These are phyloP conservation scores for Trichoderma sp. DNA, from an alignment of 2,329 filamentous ascomycete species.

Conservation along the genomic window DNA sequence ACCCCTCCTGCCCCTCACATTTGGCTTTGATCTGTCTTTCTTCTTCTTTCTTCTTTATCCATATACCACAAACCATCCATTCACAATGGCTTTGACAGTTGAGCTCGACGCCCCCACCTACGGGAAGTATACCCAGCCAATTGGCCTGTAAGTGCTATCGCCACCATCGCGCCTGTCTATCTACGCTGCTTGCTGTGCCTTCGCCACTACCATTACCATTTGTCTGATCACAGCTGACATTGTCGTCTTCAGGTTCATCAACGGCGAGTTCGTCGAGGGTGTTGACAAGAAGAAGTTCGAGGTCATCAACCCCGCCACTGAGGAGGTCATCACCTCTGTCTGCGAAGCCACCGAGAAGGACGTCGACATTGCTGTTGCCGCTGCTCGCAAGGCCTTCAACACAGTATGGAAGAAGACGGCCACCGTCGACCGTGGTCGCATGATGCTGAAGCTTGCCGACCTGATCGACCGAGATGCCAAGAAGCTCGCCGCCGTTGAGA, in stretches of 20 bases:
- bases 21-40: not conserved
- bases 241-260: constrained; percentile 63
- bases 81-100: constrained; percentile 52
- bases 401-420: constrained; percentile 68
- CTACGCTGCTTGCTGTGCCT: too few species aligned
- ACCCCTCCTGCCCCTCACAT: constrained; percentile 5
- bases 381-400: constrained; percentile 84
- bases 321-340: constrained; percentile 82
- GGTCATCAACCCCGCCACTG: constrained; percentile 83
- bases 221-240: not conserved
- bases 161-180: too few species aligned
- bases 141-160: constrained; percentile 57
- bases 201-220: not conserved
- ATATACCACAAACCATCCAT: not conserved
- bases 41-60: not conserved
- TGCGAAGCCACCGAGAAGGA: constrained; percentile 88
- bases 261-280: constrained; percentile 81
- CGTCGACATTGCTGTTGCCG: constrained; percentile 75
- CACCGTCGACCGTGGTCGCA: constrained; percentile 69
- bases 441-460: constrained; percentile 76
- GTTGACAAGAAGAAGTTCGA: constrained; percentile 90
- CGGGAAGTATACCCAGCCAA: constrained; percentile 61
- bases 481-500: constrained; percentile 77
- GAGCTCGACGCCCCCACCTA: constrained; percentile 69
- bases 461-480: constrained; percentile 77